Base-by-base conservation (phyloP, 768 basidiomycete genomes). In the Zangia roseola region DNA sequence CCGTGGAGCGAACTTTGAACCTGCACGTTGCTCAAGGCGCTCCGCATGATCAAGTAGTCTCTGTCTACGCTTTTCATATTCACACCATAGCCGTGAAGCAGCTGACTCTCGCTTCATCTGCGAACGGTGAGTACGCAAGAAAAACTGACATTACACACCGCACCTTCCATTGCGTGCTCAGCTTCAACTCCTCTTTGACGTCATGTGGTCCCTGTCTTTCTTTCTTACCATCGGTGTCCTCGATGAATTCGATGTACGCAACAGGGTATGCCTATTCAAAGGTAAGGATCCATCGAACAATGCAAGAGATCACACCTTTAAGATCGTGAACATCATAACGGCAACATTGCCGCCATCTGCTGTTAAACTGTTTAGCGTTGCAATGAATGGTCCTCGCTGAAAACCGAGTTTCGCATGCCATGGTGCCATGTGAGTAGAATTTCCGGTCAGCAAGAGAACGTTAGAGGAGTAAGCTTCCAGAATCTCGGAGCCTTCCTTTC, bases 381-480 rank as follows among this genome's bases (percentile, higher is more conserved):
- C 82, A 23, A 94, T 74, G 58, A 78, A 88, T 2, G 83, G 84
- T 5, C 71, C 69, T 20, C 59, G 70, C 50, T 79, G 80, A 61
- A 91, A 91, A 7, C 97, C 97, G 6, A 99, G 77, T 56, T 86
- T 90, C 2, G 84, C 74, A 61, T 97, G 81, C 97, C 97, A 99
- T 0, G 84, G 79, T 5, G 86, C 88, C 44, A 94, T 74, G 53
- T 88, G 86, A 2, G 91, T 84, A 0, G 90, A 89, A 65, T 99
- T 99, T 3, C 91, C 93, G 4, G 78, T 75, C 16, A 99, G 67
- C 19, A 79, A 62, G 17, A 99, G 75, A 40, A 75, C 76, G 20
- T 79, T 80, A 6, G 78, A 83, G 50, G 80, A 71, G 55, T 88
- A 87, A 2, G 88, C 90, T 52, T 94, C 88, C 21, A 98, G 74